A percentile compares a stretch with the other conserved stretches of the same genome.
phyloP scores from a whole-genome alignment of 768 basidiomycete genomes.

The Boletellus ananiceps region DNA sequence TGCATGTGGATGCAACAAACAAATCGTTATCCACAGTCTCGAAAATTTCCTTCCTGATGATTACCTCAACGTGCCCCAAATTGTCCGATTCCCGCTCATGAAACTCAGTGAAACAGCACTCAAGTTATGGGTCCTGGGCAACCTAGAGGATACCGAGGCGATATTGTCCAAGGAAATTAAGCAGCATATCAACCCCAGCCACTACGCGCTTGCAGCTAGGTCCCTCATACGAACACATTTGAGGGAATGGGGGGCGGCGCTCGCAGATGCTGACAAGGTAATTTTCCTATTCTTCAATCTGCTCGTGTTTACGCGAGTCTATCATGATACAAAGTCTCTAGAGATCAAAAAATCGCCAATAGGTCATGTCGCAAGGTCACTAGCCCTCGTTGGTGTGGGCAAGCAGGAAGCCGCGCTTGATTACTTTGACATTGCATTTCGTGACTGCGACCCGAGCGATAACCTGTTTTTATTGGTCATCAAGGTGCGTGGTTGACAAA shows the following conservation, averaged over 20 bases:
- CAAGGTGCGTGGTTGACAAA: not conserved
- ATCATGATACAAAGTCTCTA: not conserved
- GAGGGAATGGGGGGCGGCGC: not conserved
- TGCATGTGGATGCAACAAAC: not conserved
- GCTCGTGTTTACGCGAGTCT: not conserved
- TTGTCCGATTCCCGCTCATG: not conserved
- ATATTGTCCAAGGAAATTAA: not conserved
- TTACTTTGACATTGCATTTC: not conserved
- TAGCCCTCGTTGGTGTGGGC: not conserved
- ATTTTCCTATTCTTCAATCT: no score
- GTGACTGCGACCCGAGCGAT: not conserved
- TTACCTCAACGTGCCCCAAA: not conserved
- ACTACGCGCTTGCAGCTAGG: not conserved
- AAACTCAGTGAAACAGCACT: not conserved
- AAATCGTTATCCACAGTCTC: slow-evolving; percentile 1
- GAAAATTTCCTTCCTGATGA: not conserved
- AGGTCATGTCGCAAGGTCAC: not conserved
- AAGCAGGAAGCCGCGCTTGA: not conserved
- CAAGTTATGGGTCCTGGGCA: not conserved
- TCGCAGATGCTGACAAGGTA: not conserved
- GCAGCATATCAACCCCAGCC: not conserved
- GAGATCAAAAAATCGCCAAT: not conserved
- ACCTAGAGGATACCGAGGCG: not conserved
- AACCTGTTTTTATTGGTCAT: not conserved
- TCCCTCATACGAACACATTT: not conserved